Evolutionary conservation across 805 yeast genomes (phyloP), one percentile per base, ranked within the genome.

Genomic region (Lipomyces starkeyi): DNA sequence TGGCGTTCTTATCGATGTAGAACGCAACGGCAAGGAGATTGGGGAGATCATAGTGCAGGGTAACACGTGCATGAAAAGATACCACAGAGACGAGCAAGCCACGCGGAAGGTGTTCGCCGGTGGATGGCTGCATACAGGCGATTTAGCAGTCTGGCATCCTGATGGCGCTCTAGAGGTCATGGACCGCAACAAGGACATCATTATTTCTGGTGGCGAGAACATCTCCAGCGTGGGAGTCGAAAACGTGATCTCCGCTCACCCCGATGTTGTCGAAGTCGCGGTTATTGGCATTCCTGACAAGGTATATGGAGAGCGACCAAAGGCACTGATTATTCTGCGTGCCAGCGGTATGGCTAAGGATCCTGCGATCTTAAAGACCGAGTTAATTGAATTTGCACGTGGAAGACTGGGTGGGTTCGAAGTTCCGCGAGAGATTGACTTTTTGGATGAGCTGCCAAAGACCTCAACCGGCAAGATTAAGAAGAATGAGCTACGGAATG

Each of bases 151-250:
- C 37, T 67, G 75, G 69, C 78, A 77, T 63, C 69, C 74, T 6
- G 80, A 78, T 53, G 80, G 80, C 17, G 70, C 78, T 47, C 62
- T 76, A 40, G 76, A 77, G 65, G 67, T 78, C 55, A 71, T 78
- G 25, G 80, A 78, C 65, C 72, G 80, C 43, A 77, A 76, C 62
- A 78, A 78, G 74, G 80, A 78, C 66, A 77, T 78, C 47, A 78
- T 78, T 64, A 78, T 78, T 49, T 76, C 80, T 9, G 80, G 80
- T 13, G 80, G 80, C 34, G 80, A 78, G 63, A 78, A 78, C 69
- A 77, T 78, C 64, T 78, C 80, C 3, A 76, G 80, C 4, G 79
- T 78, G 13, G 77, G 74, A 14, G 79, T 78, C 5, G 80, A 78
- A 64, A 67, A 72, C 52, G 71, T 63, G 14, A 65, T 78, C 13